Evolutionary conservation across 768 basidiomycete genomes (phyloP).

Genomic region (Amanita jacksonii): DNA sequence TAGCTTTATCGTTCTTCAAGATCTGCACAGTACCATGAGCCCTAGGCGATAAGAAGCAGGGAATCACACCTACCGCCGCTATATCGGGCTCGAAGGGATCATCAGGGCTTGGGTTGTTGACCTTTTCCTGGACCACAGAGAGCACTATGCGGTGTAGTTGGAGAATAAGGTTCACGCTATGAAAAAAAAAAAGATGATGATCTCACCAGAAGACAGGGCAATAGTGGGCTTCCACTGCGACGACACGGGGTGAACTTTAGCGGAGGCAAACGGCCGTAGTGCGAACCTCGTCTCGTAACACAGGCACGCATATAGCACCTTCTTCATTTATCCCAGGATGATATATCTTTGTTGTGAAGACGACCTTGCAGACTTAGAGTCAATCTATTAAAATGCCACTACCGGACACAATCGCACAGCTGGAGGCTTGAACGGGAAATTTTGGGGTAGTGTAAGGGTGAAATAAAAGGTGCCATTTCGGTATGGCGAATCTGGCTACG

Average conservation of each 20-base stretch:
- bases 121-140: slow-evolving; percentile 67
- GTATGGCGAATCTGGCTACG: slow-evolving; percentile 71
- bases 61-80: slow-evolving; percentile 47
- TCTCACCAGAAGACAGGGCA: slow-evolving; percentile 56
- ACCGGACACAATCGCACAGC: slow-evolving; percentile 32
- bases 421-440: slow-evolving; percentile 85
- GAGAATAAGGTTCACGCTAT: no score
- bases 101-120: slow-evolving; percentile 82
- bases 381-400: slow-evolving; percentile 7
- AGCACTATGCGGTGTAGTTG: slow-evolving; percentile 41
- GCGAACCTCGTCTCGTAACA: slow-evolving; percentile 75
- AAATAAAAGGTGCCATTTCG: slow-evolving; percentile 76
- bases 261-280: background rate
- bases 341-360: slow-evolving; percentile 80
- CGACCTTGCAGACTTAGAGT: slow-evolving; percentile 44
- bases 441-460: slow-evolving; percentile 59
- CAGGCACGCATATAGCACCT: slow-evolving; percentile 75
- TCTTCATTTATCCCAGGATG: slow-evolving; percentile 90
- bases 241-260: background rate
- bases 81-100: slow-evolving; percentile 87
- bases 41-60: background rate
- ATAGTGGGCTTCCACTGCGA: slow-evolving; percentile 79
- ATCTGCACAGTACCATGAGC: slow-evolving; percentile 32
- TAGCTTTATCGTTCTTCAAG: slow-evolving; percentile 67
- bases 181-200: no score